Conservation (phyloP, 2,329 filamentous ascomycete species). For the Monosporascus sp. region DNA sequence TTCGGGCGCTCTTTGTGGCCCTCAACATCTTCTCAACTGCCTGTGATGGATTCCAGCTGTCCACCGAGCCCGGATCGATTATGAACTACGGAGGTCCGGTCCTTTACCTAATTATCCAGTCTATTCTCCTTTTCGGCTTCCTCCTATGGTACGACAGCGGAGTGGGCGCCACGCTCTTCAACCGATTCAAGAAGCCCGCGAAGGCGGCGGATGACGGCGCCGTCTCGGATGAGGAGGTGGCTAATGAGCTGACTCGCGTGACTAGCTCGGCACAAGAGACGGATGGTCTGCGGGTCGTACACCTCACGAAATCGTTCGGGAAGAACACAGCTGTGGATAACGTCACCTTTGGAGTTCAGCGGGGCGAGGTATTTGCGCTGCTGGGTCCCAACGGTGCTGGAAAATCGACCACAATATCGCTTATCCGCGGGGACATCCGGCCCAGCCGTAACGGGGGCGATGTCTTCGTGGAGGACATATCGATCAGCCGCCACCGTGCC, state of each 20-base stretch:
- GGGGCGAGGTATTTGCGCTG: conserved; percentile 80
- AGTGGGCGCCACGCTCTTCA: conserved; percentile 47
- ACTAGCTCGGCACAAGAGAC: conserved; percentile 40
- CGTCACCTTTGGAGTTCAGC: conserved; percentile 74
- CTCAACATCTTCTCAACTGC: conserved; percentile 81
- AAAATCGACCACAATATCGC: conserved; percentile 82
- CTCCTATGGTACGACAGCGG: conserved; percentile 80
- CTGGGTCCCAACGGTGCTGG: conserved; percentile 89
- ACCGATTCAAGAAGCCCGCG: conserved; percentile 25
- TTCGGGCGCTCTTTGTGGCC: conserved; percentile 68
- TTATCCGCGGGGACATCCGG: conserved; percentile 83
- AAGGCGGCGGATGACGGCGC: conserved; percentile 23
- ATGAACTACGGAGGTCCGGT: conserved; percentile 78
- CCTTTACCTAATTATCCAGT: conserved; percentile 73
- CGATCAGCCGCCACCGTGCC: conserved; percentile 66
- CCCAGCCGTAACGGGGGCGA: conserved; percentile 69
- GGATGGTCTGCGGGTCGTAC: conserved; percentile 71
- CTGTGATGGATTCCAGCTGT: conserved; percentile 61
- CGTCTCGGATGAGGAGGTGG: conserved; percentile 53
- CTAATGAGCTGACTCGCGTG: conserved; percentile 59
- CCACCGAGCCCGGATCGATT: conserved; percentile 64
- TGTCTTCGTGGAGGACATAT: conserved; percentile 72
- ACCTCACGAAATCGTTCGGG: conserved; percentile 76
- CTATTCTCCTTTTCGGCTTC: conserved; percentile 62
- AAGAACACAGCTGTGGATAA: conserved; percentile 79